A percentile compares a stretch with the other conserved stretches of the same genome.
Evolutionary conservation across 1,284 basidiomycete species (phyloP).

Genomic region (Irpex sp.): DNA sequence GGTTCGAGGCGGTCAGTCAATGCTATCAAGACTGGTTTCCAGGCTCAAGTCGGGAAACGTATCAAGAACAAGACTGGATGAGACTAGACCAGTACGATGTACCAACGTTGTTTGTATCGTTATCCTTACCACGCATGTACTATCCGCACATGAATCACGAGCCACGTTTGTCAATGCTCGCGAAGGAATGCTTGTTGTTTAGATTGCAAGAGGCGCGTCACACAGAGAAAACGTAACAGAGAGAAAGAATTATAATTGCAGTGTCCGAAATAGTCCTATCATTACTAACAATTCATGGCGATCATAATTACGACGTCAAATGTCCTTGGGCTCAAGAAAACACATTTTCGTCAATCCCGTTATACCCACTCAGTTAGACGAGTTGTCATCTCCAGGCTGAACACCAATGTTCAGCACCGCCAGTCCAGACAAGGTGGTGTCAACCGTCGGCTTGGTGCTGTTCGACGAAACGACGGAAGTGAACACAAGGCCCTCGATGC

Average conservation of each 20-base stretch:
- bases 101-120: background rate
- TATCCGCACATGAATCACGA: background rate
- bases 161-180: too few relatives aligned
- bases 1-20: constrained; percentile 91
- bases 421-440: constrained; percentile 16
- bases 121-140: background rate
- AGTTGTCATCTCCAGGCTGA: background rate
- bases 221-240: too few relatives aligned
- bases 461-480: constrained; percentile 19
- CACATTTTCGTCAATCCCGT: background rate
- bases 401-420: constrained; percentile 17
- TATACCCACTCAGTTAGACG: background rate
- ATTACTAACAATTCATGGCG: too few relatives aligned
- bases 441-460: constrained; percentile 8
- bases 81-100: background rate
- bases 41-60: constrained; percentile 90
- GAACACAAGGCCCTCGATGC: constrained; percentile 17
- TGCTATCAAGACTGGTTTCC: constrained; percentile 98
- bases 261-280: too few relatives aligned
- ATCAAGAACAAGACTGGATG: constrained; percentile 65
- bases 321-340: background rate
- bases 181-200: too few relatives aligned
- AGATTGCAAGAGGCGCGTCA: too few relatives aligned
- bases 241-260: too few relatives aligned
- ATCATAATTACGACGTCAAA: too few relatives aligned